These are phyloP conservation scores for Halteria grandinella DNA, from an alignment of 73 alveolate genomes.

Conservation along the genomic window DNA sequence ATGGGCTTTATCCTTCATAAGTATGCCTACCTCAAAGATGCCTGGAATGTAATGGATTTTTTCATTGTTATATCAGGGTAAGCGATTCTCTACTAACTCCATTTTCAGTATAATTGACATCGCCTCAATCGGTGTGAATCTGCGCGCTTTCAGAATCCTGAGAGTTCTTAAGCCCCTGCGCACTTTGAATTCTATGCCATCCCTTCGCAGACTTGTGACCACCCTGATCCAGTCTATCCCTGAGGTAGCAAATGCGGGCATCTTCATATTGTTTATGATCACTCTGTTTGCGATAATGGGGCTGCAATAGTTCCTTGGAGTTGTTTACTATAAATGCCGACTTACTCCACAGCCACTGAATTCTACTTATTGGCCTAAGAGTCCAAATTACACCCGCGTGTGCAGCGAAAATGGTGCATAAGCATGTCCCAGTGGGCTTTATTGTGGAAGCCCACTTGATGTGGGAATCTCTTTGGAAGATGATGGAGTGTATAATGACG, in stretches of 20 bases:
- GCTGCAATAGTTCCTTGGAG: conserved; percentile 55
- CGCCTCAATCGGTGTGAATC: conserved; percentile 39
- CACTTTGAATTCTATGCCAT: conserved; percentile 60
- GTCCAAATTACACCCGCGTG: conserved; percentile 4
- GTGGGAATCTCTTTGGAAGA: conserved; percentile 6
- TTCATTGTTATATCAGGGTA: conserved; percentile 58
- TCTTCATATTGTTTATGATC: conserved; percentile 51
- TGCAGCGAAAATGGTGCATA: conserved; percentile 30
- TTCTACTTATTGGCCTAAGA: conserved; percentile 37
- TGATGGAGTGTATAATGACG: conserved; percentile 44
- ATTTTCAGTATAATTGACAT: conserved; percentile 27
- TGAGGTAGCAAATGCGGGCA: conserved; percentile 50
- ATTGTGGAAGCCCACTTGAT: conserved; percentile 49
- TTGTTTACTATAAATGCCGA: conserved; percentile 44
- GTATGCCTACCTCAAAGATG: conserved; percentile 72
- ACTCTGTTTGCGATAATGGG: conserved; percentile 64
- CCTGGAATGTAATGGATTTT: conserved; percentile 81
- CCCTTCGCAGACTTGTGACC: conserved; percentile 51
- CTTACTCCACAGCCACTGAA: conserved; percentile 5
- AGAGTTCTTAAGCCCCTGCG: conserved; percentile 68
- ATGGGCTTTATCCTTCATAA: conserved; percentile 70
- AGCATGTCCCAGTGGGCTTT: conserved; percentile 17
- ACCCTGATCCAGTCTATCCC: conserved; percentile 56
- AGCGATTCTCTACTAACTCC: not conserved
- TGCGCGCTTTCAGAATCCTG: conserved; percentile 59